Base-by-base conservation (phyloP, 139 green algal genomes). In the Prasinococcaceae sp. region DNA sequence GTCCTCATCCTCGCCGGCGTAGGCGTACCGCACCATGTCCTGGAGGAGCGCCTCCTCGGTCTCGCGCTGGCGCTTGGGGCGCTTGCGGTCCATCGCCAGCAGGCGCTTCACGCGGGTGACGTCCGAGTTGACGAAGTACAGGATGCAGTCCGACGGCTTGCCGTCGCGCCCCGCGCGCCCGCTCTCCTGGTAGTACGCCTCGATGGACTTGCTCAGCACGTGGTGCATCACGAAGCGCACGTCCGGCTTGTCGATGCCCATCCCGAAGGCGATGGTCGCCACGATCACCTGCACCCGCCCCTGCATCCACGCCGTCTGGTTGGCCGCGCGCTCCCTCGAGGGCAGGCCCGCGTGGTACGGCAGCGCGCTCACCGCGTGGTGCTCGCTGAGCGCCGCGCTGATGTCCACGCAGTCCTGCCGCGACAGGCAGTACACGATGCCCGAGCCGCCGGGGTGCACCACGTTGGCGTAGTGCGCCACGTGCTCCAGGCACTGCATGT, bases 271-370 rank as follows among this genome's bases (percentile, higher is more conserved):
- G 12, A 93, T 71, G 1, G 84, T 93, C 0, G 84, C 84, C 1
- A 79, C 78, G 12, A 93, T 82, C 1, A 88, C 54, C 24, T 51
- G 41, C 19, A 79, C 26, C 0, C 30, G 4, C 1, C 76, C 81
- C 1, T 25, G 39, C 24, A 66, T 73, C 85, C 85, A 94, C n/a
- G 44, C 48, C n/a, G 67, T 72, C 53, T 94, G 85, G 29, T 84
- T 79, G 47, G 70, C 27, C 50, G 78, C 77, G 6, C 88, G 75
- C 59, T 88, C 56, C 42, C 70, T 75, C 9, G 73, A 58, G 1
- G 66, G 77, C 78, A 96, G 84, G 30, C 82, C 87, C 8, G 84
- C 87, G 67, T 94, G 86, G 66, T 96, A 96, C 61, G 81, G 61
- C 5, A 37, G 41, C 3, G 66, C 70, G 4, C 24, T 47, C 20